Base-by-base conservation (phyloP, 371 early-diverging fungal species). In the Capillidium rhysosporum region DNA sequence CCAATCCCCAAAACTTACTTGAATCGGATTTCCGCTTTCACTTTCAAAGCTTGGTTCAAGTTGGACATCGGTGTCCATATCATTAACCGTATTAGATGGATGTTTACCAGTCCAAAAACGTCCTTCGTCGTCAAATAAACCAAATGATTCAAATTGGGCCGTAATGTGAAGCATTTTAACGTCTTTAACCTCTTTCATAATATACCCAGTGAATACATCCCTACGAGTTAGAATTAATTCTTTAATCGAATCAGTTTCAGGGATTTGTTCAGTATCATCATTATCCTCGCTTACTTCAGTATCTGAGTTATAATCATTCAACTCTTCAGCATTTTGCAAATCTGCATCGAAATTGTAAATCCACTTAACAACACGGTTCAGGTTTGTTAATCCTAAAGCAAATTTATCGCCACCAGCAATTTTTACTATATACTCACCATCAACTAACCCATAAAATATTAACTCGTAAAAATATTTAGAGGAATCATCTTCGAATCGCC, bases 1-100 rank as follows among this genome's bases (percentile, higher is more conserved):
- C 54, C 54, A 54, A 21, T 54, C 54, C 18, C 54, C 54, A 54
- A 54, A 54, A 29, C 45, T 54, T 26, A 41, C 41, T 40, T 44
- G 46, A 1, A 43, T 43, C 18, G 44, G 43, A 16, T 53, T 53
- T 7, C 54, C 44, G 31, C 31, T n/a, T 12, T 4, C 4, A 20
- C 20, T 29, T 12, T 51, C 39, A 26, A 47, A 47, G 29, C 24
- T 47, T 7, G 49, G 34, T 20, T 10, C 34, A 18, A 20, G 23
- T 49, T 39, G n/a, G 12, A 34, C 34, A 12, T 34, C 12, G 34
- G 34, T 34, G 12, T 7, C 4, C 34, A 34, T 4, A 12, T 34
- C 34, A 34, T 12, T 34, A 12, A 12, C 12, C 3, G 3, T 41
- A 12, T 34, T 34, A 7, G 7, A 7, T 12, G 4, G 34, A 24